Conservation (phyloP, 176 grass and related monocot genomes). For the Bolboschoenus planiculmis region DNA sequence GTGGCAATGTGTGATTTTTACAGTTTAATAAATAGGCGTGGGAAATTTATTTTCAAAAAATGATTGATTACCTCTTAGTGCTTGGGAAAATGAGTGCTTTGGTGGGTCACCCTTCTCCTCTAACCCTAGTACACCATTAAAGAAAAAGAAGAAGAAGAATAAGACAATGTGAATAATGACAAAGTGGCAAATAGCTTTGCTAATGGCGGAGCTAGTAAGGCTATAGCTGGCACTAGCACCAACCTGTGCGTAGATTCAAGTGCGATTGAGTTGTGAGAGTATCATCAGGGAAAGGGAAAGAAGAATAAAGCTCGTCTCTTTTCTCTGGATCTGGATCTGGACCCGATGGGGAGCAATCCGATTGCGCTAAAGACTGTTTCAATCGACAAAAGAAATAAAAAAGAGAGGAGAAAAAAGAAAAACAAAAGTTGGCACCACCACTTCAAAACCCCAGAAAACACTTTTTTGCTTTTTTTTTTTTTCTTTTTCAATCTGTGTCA, state of each 20-base stretch:
- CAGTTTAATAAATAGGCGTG: background rate
- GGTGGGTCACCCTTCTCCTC: constrained; percentile 27
- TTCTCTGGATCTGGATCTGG: constrained; percentile 29
- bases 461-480: background rate
- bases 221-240: background rate
- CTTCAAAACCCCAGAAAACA: constrained; percentile 5
- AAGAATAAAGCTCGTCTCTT: constrained; percentile 6
- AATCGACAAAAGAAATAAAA: too few species aligned
- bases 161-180: constrained; percentile 12
- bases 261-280: constrained; percentile 19
- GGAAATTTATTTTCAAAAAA: background rate
- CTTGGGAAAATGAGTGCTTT: constrained; percentile 39
- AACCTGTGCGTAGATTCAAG: constrained; percentile 29
- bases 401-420: background rate
- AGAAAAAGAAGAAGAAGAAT: background rate
- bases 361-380: constrained; percentile 31
- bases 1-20: constrained; percentile 28
- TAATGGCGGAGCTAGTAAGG: background rate
- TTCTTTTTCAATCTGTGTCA: background rate
- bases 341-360: constrained; percentile 1
- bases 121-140: background rate
- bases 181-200: background rate
- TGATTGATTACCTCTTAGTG: constrained; percentile 50
- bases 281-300: background rate
- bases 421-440: background rate